Base-by-base conservation (phyloP, 768 basidiomycete genomes). In the Cystofilobasidium ferigula region DNA sequence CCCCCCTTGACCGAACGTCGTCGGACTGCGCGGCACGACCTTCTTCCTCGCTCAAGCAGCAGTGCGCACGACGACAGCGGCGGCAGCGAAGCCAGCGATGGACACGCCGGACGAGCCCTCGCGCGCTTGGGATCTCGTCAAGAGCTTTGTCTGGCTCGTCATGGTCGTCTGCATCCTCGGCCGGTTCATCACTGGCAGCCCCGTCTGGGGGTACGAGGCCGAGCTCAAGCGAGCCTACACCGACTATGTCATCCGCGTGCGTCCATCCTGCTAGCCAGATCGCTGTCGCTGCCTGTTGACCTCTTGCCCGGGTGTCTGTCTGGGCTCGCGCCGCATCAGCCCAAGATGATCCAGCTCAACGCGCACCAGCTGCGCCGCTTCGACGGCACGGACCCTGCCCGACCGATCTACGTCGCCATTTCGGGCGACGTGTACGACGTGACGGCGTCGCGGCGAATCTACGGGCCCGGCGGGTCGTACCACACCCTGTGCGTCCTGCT, bases 401-500 rank as follows among this genome's bases (percentile, higher is more conserved):
- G 78, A 72, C 89, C 91, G 30, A 76, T 92, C 57, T 97, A 91
- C 77, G 77, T 98, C 56, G 92, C 91, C 66, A 87, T 98, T 74
- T 89, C 91, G 73, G 88, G 88, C 16, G 87, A 88, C 61, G 89
- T 98, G 10, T 98, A 85, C 76, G 93, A 98, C 73, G 93, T 98
- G 61, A 83, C 85, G n/a, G 81, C 81, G 68, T 85, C 84, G 70
- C 79, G 80, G 66, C 80, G 86, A 26, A 80, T 82, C 13, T 98
- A 98, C 75, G 90, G 92, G 60, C 87, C 85, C 43, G 93, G 92
- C 18, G 93, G 91, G 43, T 74, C 75, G 18, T 80, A 80, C 67
- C 69, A 74, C 60, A 70, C 73, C 70, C 73, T 77, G 76, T 77
- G 64, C 69, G 71, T 76, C 70, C 45, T 8, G 3, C 13, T 1